These are phyloP conservation scores for Penicillium polonicum DNA, from an alignment of 2,329 filamentous ascomycete genomes.

Conservation along the genomic window DNA sequence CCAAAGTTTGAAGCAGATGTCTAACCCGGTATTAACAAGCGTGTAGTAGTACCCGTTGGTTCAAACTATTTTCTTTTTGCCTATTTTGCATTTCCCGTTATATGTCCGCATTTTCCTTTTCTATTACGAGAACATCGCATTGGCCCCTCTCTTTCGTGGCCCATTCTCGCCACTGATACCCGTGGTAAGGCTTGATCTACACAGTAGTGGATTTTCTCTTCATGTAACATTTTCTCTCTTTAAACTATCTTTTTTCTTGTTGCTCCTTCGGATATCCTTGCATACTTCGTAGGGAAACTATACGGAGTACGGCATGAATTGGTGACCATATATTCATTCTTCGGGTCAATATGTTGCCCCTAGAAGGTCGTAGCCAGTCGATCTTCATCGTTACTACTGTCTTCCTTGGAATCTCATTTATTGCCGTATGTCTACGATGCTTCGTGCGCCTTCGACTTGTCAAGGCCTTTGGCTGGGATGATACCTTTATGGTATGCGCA, in stretches of 20 bases:
- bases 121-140: neutral
- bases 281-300: neutral
- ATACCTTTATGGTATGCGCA: conserved; percentile 38
- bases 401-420: conserved; percentile 34
- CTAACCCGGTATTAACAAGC: neutral
- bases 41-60: neutral
- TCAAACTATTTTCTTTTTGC: too few species aligned
- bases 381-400: conserved; percentile 36
- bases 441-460: conserved; percentile 38
- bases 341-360: conserved; percentile 28
- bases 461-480: conserved; percentile 41
- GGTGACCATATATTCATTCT: conserved; percentile 5
- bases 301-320: conserved; percentile 13
- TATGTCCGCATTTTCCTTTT: neutral
- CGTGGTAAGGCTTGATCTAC: conserved; percentile 16
- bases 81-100: neutral
- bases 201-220: neutral
- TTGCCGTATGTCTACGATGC: conserved; percentile 36
- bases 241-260: conserved; percentile 3
- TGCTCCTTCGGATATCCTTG: neutral
- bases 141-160: conserved; percentile 11
- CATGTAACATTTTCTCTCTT: neutral
- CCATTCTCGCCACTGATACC: conserved; percentile 17
- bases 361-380: conserved; percentile 33
- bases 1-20: neutral